A percentile compares a stretch with the other conserved stretches of the same genome.
phyloP scores from a whole-genome alignment of 2,329 filamentous ascomycete species.

The Rosellinia necatrix region DNA sequence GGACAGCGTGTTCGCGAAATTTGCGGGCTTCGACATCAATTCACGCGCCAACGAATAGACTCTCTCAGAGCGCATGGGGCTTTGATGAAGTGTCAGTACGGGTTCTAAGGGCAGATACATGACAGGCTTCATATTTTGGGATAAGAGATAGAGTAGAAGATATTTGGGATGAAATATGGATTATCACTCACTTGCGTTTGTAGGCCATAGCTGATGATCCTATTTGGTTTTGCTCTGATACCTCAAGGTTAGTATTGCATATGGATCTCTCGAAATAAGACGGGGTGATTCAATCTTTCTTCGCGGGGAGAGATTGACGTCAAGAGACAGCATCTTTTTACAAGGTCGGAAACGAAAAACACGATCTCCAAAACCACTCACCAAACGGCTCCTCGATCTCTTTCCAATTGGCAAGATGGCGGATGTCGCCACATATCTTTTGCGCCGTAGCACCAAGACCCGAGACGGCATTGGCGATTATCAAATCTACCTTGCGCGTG shows the following conservation, averaged over 20 bases:
- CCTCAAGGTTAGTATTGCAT: conserved; percentile 35
- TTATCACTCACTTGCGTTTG: conserved; percentile 30
- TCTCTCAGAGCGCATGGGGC: conserved; percentile 42
- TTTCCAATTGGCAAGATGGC: conserved; percentile 75
- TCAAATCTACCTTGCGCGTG: conserved; percentile 80
- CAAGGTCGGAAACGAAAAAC: background rate
- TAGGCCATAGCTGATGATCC: conserved; percentile 62
- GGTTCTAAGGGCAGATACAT: background rate
- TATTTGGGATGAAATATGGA: background rate
- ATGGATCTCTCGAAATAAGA: background rate
- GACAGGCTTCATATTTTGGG: background rate
- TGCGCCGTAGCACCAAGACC: conserved; percentile 80
- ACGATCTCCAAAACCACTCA: background rate
- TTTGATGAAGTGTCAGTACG: conserved; percentile 1
- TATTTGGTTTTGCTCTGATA: conserved; percentile 71
- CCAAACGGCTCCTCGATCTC: conserved; percentile 79
- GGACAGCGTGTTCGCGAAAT: conserved; percentile 68
- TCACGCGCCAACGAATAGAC: conserved; percentile 42
- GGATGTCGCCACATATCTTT: conserved; percentile 75
- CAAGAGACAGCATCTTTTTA: background rate
- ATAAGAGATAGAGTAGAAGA: background rate
- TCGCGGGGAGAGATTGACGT: too few relatives aligned
- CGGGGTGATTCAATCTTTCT: background rate
- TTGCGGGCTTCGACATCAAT: conserved; percentile 39
- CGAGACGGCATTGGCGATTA: conserved; percentile 78